These are phyloP conservation scores for Juglanconis oblonga DNA, from an alignment of 2,329 filamentous ascomycete genomes.

Conservation along the genomic window DNA sequence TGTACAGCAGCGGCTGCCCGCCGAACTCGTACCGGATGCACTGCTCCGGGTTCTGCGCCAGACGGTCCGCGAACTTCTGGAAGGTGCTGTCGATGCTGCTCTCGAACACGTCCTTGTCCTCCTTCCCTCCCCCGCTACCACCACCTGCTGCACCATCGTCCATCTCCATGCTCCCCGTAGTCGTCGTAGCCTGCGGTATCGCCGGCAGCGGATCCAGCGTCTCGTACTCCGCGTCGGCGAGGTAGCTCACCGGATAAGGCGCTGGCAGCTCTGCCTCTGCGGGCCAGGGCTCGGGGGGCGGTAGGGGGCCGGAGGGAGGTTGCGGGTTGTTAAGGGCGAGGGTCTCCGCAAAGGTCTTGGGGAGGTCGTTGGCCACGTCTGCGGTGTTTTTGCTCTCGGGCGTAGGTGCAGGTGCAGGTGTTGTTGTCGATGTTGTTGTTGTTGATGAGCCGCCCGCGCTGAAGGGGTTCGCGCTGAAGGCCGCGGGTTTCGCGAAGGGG, in stretches of 20 bases:
- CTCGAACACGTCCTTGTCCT: conserved; percentile 72
- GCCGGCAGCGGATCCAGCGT: conserved; percentile 64
- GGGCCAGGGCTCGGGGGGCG: conserved; percentile 73
- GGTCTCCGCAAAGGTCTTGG: conserved; percentile 68
- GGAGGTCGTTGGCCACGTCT: conserved; percentile 36
- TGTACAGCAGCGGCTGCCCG: conserved; percentile 75
- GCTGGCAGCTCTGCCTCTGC: conserved; percentile 58
- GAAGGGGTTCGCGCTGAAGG: conserved; percentile 44
- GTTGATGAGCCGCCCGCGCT: conserved; percentile 14
- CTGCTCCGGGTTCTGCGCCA: conserved; percentile 79
- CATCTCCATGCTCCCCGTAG: conserved; percentile 48
- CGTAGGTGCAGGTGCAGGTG: conserved; percentile 19
- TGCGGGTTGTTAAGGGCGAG: conserved; percentile 67
- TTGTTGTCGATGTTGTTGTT: conserved; percentile 30
- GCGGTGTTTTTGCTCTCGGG: background rate
- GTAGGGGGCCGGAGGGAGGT: conserved; percentile 31
- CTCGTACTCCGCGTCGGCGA: conserved; percentile 89
- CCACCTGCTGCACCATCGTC: conserved; percentile 35
- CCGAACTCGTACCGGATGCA: conserved; percentile 77
- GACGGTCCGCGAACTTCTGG: conserved; percentile 74
- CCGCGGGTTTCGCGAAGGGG: conserved; percentile 52
- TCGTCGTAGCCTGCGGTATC: conserved; percentile 41
- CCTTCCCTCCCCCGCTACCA: conserved; percentile 39
- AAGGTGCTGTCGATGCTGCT: conserved; percentile 72
- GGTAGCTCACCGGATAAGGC: conserved; percentile 74